A percentile compares a stretch with the other conserved stretches of the same genome.
Evolutionary conservation across 306 rosid genomes (phyloP).

Genomic region (Fragaria iinumae): DNA sequence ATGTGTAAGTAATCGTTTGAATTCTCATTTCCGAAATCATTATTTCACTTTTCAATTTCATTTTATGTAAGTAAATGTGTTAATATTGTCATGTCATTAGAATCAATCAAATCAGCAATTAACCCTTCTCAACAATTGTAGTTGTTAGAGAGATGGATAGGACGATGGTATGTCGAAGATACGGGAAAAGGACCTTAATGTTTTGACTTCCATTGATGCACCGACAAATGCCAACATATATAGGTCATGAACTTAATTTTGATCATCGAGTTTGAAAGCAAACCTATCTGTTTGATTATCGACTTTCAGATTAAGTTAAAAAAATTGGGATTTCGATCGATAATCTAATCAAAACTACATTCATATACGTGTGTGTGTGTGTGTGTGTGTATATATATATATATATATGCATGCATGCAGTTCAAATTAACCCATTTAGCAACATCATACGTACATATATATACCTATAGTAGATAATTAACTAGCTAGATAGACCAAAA

Average conservation of each 20-base stretch:
- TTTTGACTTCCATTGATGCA: slow-evolving; percentile 14
- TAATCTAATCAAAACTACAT: neutral
- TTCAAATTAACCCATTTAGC: no score
- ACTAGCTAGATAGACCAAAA: neutral
- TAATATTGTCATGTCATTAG: neutral
- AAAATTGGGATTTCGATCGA: neutral
- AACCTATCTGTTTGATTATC: no score
- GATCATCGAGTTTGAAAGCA: neutral
- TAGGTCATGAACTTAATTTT: neutral
- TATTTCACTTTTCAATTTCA: no score
- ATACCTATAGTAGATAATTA: no score
- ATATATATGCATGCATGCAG: no score
- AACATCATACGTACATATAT: no score
- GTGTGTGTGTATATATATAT: no score
- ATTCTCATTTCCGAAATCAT: no score
- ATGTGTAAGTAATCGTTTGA: no score
- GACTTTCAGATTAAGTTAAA: neutral
- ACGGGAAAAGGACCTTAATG: neutral
- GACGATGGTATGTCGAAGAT: neutral
- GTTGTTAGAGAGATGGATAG: neutral
- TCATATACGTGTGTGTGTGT: no score
- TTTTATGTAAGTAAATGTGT: no score
- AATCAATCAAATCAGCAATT: neutral
- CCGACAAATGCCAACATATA: slow-evolving; percentile 22
- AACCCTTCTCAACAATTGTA: neutral